These are phyloP conservation scores for Asterella californica DNA, from an alignment of 225 moss, liverwort and hornwort species.

Conservation along the genomic window DNA sequence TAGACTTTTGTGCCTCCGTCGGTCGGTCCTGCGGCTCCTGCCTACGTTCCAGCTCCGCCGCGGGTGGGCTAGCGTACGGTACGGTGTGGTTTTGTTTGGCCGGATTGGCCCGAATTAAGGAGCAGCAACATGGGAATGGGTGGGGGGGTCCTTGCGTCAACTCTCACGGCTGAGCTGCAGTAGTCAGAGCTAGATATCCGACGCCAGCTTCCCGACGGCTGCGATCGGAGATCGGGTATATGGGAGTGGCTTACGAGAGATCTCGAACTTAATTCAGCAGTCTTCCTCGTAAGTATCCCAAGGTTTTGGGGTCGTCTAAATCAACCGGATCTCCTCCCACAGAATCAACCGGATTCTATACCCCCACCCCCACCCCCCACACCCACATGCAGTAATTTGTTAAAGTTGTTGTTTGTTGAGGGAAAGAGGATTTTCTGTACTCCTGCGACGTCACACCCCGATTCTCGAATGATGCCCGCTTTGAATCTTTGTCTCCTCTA, in stretches of 20 bases:
- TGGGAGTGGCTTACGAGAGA: background rate
- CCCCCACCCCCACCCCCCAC: too few relatives aligned
- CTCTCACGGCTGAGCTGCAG: background rate
- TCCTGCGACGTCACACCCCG: background rate
- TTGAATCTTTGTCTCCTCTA: conserved; percentile 1
- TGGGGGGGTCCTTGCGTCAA: background rate
- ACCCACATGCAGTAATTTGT: too few relatives aligned
- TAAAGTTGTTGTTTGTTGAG: background rate
- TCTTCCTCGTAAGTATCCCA: background rate
- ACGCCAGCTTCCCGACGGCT: background rate
- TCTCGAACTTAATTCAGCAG: background rate
- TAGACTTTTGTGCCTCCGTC: background rate
- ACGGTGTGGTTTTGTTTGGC: background rate
- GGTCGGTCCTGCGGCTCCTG: too few relatives aligned
- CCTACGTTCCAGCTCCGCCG: background rate
- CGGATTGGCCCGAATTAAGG: background rate
- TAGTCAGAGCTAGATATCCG: background rate
- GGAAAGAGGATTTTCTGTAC: background rate
- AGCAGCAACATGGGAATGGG: background rate
- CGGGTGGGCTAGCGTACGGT: background rate
- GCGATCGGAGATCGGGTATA: background rate
- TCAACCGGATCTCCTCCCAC: background rate
- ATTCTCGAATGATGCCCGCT: background rate
- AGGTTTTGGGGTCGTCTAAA: background rate
- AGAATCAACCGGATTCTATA: background rate